phyloP scores from a whole-genome alignment of 441 rosid species.

The Gossypium davidsonii region DNA sequence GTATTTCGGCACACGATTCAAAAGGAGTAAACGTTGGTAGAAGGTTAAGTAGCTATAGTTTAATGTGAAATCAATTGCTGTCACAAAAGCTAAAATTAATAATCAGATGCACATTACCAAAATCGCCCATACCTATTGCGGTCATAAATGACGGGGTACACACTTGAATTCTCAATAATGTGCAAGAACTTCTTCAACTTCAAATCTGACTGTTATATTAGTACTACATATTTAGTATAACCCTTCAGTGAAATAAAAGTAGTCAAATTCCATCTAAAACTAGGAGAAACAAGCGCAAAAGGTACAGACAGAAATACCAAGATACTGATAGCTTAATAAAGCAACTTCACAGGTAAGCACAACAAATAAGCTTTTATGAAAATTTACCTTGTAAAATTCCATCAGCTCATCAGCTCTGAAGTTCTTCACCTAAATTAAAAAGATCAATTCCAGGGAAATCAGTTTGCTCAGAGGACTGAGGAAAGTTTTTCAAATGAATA shows the following conservation, averaged over 20 bases:
- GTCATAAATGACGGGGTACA: constrained; percentile 80
- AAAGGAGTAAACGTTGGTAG: background rate
- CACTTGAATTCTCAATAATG: constrained; percentile 73
- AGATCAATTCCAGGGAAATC: constrained; percentile 6
- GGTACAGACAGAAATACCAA: constrained; percentile 6
- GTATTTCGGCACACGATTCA: background rate
- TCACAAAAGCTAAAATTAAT: background rate
- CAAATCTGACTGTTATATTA: constrained; percentile 62
- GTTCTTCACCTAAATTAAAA: constrained; percentile 44
- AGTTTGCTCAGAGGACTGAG: background rate
- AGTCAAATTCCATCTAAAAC: background rate
- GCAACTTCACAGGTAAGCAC: background rate
- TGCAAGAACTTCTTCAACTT: constrained; percentile 90
- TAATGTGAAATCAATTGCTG: background rate
- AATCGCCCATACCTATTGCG: constrained; percentile 45
- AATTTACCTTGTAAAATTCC: constrained; percentile 73
- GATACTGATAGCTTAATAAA: background rate
- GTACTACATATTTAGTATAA: constrained; percentile 11
- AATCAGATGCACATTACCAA: constrained; percentile 7
- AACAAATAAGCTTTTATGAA: background rate
- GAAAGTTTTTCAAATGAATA: background rate
- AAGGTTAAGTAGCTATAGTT: background rate
- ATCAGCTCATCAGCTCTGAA: constrained; percentile 85
- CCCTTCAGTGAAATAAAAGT: background rate
- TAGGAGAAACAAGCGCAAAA: background rate